A percentile compares a stretch with the other conserved stretches of the same genome.
These are phyloP conservation scores for Helicostylum pulchrum DNA, from an alignment of 192 early-diverging fungal species.

Conservation along the genomic window DNA sequence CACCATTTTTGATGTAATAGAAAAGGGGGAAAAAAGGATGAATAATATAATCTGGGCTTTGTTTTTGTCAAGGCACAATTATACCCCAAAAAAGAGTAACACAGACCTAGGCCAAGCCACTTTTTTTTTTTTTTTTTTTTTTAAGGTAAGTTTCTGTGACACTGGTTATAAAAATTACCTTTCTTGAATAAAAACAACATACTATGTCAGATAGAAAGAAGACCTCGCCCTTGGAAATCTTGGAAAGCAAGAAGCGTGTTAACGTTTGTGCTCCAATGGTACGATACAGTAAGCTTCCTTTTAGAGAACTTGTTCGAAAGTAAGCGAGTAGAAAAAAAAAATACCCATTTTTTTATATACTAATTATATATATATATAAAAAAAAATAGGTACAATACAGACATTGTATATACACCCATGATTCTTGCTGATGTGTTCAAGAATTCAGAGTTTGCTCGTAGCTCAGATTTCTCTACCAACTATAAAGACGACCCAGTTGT, in stretches of 20 bases:
- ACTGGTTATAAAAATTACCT: background rate
- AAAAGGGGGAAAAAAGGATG: too few species aligned
- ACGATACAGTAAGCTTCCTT: slow-evolving; percentile 91
- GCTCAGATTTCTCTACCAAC: slow-evolving; percentile 82
- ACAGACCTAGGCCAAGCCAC: background rate
- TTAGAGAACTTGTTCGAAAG: slow-evolving; percentile 81
- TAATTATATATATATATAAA: background rate
- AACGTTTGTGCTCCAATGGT: slow-evolving; percentile 97
- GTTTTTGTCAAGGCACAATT: background rate
- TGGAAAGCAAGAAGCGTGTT: slow-evolving; percentile 57
- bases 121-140: background rate
- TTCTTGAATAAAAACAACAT: background rate
- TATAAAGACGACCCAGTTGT: slow-evolving; percentile 80
- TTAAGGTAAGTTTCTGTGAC: too few species aligned
- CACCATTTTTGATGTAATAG: too few species aligned
- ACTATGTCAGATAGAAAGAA: slow-evolving; percentile 9
- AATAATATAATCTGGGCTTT: too few species aligned
- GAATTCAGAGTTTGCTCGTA: slow-evolving; percentile 74
- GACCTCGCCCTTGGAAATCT: slow-evolving; percentile 40
- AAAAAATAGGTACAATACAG: slow-evolving; percentile 68
- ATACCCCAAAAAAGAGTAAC: background rate
- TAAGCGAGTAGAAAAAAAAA: slow-evolving; percentile 35
- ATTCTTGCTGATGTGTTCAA: slow-evolving; percentile 92
- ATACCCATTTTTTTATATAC: slow-evolving; percentile 13
- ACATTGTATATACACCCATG: slow-evolving; percentile 95